These are phyloP conservation scores for Gleditsia sinensis DNA, from an alignment of 306 rosid species.

Conservation along the genomic window DNA sequence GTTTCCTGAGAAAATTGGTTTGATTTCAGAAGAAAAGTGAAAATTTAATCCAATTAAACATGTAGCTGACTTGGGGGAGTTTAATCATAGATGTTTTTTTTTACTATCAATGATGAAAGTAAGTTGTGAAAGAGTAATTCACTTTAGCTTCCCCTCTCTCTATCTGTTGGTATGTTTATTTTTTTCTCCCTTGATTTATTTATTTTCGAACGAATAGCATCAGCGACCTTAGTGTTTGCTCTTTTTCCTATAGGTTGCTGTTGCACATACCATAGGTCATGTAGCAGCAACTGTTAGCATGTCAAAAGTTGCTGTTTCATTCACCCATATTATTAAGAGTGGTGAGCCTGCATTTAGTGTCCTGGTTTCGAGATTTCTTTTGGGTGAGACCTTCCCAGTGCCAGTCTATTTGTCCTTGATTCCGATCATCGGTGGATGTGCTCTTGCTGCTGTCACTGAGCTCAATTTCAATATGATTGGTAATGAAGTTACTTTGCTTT, in stretches of 20 bases:
- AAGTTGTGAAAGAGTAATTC: neutral
- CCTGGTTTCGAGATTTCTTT: slow-evolving; percentile 80
- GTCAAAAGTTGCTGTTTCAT: slow-evolving; percentile 99
- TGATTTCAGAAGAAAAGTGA: neutral
- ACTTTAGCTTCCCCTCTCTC: neutral
- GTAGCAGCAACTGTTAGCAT: slow-evolving; percentile 97
- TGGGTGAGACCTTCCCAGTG: slow-evolving; percentile 89
- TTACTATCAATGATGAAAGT: neutral
- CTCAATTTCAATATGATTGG: slow-evolving; percentile 98
- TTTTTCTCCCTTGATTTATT: neutral
- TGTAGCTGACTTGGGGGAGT: slow-evolving; percentile 22
- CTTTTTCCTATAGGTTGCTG: slow-evolving; percentile 69
- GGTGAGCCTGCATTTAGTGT: slow-evolving; percentile 99
- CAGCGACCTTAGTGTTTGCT: slow-evolving; percentile 26
- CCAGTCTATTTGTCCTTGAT: slow-evolving; percentile 81
- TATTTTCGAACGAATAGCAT: slow-evolving; percentile 14
- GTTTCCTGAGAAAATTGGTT: slow-evolving; percentile 44
- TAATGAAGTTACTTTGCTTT: slow-evolving; percentile 36
- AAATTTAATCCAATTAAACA: slow-evolving; percentile 1
- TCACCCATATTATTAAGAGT: slow-evolving; percentile 98
- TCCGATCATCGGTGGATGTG: slow-evolving; percentile 98
- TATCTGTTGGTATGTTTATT: neutral
- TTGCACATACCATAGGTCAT: slow-evolving; percentile 98
- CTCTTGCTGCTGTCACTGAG: slow-evolving; percentile 96
- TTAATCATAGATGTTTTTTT: slow-evolving; percentile 15